Evolutionary conservation across 2,329 filamentous ascomycete species (phyloP), one percentile per base, ranked within the genome.

Genomic region (Pseudogymnoascus sp.): DNA sequence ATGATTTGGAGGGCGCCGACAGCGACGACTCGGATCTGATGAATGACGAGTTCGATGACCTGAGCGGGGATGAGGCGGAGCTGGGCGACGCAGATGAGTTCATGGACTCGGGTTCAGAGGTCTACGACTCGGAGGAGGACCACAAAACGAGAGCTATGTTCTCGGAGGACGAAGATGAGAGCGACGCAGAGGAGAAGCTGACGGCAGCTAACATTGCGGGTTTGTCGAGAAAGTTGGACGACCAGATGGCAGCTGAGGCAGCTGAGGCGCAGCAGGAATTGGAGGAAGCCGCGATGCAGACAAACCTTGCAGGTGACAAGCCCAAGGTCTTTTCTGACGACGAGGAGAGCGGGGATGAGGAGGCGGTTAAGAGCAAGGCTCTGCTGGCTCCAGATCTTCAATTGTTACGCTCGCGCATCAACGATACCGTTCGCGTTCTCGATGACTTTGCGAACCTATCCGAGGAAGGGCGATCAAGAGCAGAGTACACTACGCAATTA

Each of bases 161-260:
- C 80, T 97, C 94, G 0, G 94, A 97, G 66, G 93, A 97, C 71
- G 92, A 95, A 69, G 90, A 93, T 66, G 87, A 92, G 60, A 92
- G 89, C 0, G 91, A 95, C 69, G 87, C 86, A 4, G 91, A 96
- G 76, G 92, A 97, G 76, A 88, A 87, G 73, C 82, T 99, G 67
- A 99, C 91, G 60, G 92, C 92, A 1, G 94, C 94, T 65, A 99
- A 99, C 75, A 97, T 99, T 65, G 94, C 88, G 69, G 94, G 94
- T 63, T 79, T 99, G 62, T 92, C 93, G 61, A 82, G 86, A 69
- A 93, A 92, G 74, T 77, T 99, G 62, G 93, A 99, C 73, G 80
- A 84, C 70, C 80, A 94, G 72, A 79, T 83, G 71, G 88, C 89
- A 48, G 82, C 88, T 64, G 90, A 96, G 66, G 90, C 87, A 15